phyloP scores from a whole-genome alignment of 805 yeast species.

The Yarrowia keelungensis region DNA sequence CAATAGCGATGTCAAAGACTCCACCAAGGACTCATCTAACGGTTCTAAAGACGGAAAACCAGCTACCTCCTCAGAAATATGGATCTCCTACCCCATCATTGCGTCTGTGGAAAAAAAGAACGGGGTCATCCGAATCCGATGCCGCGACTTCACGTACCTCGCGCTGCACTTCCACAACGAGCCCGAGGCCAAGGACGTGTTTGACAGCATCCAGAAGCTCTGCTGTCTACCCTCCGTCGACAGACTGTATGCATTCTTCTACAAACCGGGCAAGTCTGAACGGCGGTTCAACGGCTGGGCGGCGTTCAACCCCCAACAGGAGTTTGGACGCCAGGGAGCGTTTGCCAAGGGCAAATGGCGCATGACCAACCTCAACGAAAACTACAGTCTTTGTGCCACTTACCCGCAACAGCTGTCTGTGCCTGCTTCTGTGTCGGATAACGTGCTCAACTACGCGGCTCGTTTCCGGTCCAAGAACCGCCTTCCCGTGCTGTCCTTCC shows the following conservation, averaged over 20 bases:
- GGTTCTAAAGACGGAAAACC: no score
- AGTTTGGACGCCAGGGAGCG: slow-evolving; percentile 76
- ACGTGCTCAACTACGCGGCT: slow-evolving; percentile 80
- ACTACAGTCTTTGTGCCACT: slow-evolving; percentile 69
- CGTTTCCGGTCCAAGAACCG: slow-evolving; percentile 85
- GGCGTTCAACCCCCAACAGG: slow-evolving; percentile 65
- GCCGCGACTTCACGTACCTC: slow-evolving; percentile 84
- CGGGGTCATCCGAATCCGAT: slow-evolving; percentile 69
- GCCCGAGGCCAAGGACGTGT: slow-evolving; percentile 69
- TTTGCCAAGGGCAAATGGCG: slow-evolving; percentile 67
- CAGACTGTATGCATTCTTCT: slow-evolving; percentile 80
- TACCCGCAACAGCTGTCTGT: slow-evolving; percentile 75
- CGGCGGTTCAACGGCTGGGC: slow-evolving; percentile 72
- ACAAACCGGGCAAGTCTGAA: slow-evolving; percentile 78
- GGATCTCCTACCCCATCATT: slow-evolving; percentile 91
- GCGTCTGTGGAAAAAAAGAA: slow-evolving; percentile 51
- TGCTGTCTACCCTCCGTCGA: slow-evolving; percentile 62
- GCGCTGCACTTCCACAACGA: slow-evolving; percentile 75
- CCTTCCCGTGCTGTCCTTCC: slow-evolving; percentile 82
- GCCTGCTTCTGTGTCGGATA: slow-evolving; percentile 81
- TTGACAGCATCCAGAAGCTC: slow-evolving; percentile 69
- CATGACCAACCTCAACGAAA: slow-evolving; percentile 64
- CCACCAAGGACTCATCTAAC: no score
- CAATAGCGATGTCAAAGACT: no score
- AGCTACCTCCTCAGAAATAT: no score